Base-by-base conservation (phyloP, 208 protist genomes). In the Crithidia thermophila region DNA sequence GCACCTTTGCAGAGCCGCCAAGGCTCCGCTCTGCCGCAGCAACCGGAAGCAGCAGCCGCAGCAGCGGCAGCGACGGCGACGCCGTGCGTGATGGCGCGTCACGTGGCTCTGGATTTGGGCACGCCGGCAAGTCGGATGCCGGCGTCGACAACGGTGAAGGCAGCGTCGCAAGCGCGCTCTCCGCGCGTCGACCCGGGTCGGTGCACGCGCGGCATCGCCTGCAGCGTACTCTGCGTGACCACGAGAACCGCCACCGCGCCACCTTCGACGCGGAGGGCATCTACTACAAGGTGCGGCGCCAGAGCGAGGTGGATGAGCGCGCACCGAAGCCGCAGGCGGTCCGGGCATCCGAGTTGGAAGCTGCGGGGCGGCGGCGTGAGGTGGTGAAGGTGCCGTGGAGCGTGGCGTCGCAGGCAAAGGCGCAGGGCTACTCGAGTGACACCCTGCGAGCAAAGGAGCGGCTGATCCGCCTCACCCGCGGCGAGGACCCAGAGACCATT, bases 311-410 rank as follows among this genome's bases (percentile, higher is more conserved):
- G 33, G 79, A 84, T 4, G 85, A 87, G 43, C 63, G 82, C 16
- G 79, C 82, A 21, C 78, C 87, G 28, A 82, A 77, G 60, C 87
- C 90, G 37, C 75, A 77, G 33, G 63, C 79, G 43, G 85, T 85
- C 28, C 71, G 79, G 36, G 90, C 85, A 25, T 92, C 85, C 16
- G 90, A 93, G 51, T 50, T 80, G 46, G 67, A 55, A 37, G 34
- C 52, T 25, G 34, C 67, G n/a, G 67, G 67, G 5, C 23, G 59
- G 28, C 31, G 59, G 21, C 23, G 42, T 7, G 78, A 84, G n/a
- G 88, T 96, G 28, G 88, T 96, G 36, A 94, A 94, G 75, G 87
- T 96, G 37, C 79, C 86, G 28, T 96, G 91, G 88, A 79, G 77
- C 49, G 84, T 90, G 6, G 87, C 87, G 37, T 65, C 86, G n/a